Evolutionary conservation across 768 basidiomycete species (phyloP), one percentile per base, ranked within the genome.

Genomic region (Termitomyces sp.): DNA sequence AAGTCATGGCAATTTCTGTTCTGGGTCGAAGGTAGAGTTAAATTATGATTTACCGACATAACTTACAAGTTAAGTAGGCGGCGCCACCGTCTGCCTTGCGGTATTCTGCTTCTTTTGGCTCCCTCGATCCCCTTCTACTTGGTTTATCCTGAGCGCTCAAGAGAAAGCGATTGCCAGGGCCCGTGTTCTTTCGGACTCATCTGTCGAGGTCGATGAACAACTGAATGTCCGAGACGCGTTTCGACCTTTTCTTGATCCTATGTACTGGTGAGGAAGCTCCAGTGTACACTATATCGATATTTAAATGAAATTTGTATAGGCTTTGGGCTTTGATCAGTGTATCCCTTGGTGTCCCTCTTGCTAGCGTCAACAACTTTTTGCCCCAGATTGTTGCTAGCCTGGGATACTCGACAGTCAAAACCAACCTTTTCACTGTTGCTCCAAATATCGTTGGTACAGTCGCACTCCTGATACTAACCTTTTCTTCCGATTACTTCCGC

Each of bases 331-430:
- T 77, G 39, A 76, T 79, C 56, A 75, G 72, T 60, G 56, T 76
- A 35, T 72, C 75, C 7, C 74, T 75, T 33, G 76, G 78, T 10
- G 79, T 82, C 6, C 78, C 78, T 2, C 65, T 77, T 7, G 76
- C 77, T 2, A 77, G 76, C n/a, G 80, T 80, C 52, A 78, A 79
- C 62, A 80, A 79, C 57, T 81, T 80, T 62, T 67, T 82, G 13
- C 78, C 77, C 0, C 78, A 81, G 42, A 76, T 76, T 32, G 74
- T 76, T 23, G 73, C 70, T 9, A 76, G 76, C 50, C 66, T 78
- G 5, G 74, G 74, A 13, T 78, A 76, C 60, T 76, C 73, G 3
- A 74, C 76, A 3, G 67, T 81, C 59, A 78, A 76, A 57, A 82
- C 81, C 12, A 82, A 82, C 56, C 66, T 82, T 22, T 73, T 70